Evolutionary conservation across 2,329 filamentous ascomycete genomes (phyloP), one percentile per base, ranked within the genome.

Genomic region (Chaetomiaceae sp.): DNA sequence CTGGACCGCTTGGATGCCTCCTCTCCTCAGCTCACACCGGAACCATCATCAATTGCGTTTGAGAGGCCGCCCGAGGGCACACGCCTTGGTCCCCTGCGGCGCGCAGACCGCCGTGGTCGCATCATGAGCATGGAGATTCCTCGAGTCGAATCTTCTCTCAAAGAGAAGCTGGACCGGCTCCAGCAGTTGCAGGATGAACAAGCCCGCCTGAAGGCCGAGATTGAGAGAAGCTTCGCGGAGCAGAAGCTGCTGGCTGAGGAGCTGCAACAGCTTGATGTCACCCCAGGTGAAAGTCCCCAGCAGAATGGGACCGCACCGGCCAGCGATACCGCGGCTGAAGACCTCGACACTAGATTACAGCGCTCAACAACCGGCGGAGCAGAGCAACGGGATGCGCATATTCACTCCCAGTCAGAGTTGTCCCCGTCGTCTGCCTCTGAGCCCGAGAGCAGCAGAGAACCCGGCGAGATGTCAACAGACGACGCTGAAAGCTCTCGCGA

Each of bases 161-260:
- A 65, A 45, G 65, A 70, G 42, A 73, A 77, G 54, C 66, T 71
- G 47, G 64, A 68, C n/a, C 73, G 68, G 49, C 56, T 79, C 15
- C 67, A 68, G 44, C 60, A 66, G 17, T 56, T 78, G 29, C 65
- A 72, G 48, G 68, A 70, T 4, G 69, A 77, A 56, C 65, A 74
- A 18, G 64, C 65, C 17, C 68, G 65, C 15, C 66, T 79, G 29
- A 65, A 77, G 56, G 67, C 67, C 19, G 76, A 79, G 49, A 63
- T 72, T 14, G 62, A 68, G 19, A 60, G 56, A 1, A 59, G 56
- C 41, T 42, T 65, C 17, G 63, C 62, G 11, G 63, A 68, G 45
- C 61, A 62, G 50, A 57, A 56, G 44, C 59, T 54, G 47, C 51
- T 68, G 45, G 57, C 57, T 4, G 55, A 58, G 12, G 62, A 66